These are phyloP conservation scores for Rubroshorea leprosula DNA, from an alignment of 345 rosid species.

Conservation along the genomic window DNA sequence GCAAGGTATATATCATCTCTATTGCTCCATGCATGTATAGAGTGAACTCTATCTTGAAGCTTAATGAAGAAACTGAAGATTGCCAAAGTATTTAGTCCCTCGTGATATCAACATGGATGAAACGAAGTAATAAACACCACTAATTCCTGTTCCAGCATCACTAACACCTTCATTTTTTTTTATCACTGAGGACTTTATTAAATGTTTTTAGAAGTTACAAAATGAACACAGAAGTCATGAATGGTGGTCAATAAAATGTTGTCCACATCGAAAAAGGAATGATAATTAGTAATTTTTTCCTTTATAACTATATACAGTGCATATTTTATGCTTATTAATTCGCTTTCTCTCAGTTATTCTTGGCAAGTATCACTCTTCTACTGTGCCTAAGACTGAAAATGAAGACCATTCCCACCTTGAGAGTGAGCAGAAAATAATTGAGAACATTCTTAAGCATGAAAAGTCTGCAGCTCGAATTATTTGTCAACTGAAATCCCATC, in stretches of 20 bases:
- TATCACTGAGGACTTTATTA: neutral
- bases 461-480: constrained; percentile 79
- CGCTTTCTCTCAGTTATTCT: constrained; percentile 43
- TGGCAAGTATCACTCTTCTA: constrained; percentile 50
- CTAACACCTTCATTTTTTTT: neutral
- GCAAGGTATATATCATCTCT: constrained; percentile 34
- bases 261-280: neutral
- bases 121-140: neutral
- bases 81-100: neutral
- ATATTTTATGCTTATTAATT: constrained; percentile 11
- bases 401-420: constrained; percentile 31
- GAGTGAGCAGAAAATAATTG: constrained; percentile 48
- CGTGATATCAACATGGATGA: neutral
- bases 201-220: no score
- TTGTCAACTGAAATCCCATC: constrained; percentile 38
- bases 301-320: neutral
- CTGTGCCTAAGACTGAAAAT: constrained; percentile 19
- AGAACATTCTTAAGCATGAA: constrained; percentile 48
- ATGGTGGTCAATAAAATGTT: no score
- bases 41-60: neutral
- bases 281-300: neutral
- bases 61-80: neutral
- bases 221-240: no score
- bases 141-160: neutral
- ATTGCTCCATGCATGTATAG: neutral